These are phyloP conservation scores for Trametes sanguinea DNA, from an alignment of 768 basidiomycete genomes.

Conservation along the genomic window DNA sequence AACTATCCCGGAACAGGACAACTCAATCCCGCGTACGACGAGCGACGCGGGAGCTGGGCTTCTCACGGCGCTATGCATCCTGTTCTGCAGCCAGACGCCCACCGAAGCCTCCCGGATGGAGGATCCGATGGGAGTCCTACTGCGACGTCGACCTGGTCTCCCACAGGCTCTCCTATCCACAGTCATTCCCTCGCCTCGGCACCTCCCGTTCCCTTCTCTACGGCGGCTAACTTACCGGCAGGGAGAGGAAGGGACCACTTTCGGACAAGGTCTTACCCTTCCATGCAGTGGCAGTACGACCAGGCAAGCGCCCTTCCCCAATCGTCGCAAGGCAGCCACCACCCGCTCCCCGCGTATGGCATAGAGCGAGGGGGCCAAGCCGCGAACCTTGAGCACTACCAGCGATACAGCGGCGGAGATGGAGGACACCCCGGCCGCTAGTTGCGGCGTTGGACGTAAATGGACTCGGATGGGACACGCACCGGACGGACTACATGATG, in stretches of 20 bases:
- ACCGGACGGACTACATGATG: slow-evolving; percentile 13
- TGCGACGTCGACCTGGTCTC: slow-evolving; percentile 23
- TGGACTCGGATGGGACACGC: slow-evolving; percentile 19
- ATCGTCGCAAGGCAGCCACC: slow-evolving; percentile 14
- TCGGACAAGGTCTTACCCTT: slow-evolving; percentile 28
- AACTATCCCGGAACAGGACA: slow-evolving; percentile 7
- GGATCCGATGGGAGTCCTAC: slow-evolving; percentile 16
- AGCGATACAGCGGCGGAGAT: slow-evolving; percentile 21
- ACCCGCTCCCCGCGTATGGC: slow-evolving; percentile 11
- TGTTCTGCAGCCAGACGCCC: slow-evolving; percentile 15
- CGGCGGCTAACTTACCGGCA: slow-evolving; percentile 25
- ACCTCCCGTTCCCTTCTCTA: slow-evolving; percentile 24
- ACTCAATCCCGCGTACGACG: slow-evolving; percentile 19
- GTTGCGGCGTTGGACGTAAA: slow-evolving; percentile 17
- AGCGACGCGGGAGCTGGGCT: slow-evolving; percentile 21
- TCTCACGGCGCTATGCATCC: slow-evolving; percentile 15
- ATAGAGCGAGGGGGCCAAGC: slow-evolving; percentile 13
- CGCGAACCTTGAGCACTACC: slow-evolving; percentile 13
- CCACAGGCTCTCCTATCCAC: slow-evolving; percentile 18
- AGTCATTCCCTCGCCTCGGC: slow-evolving; percentile 27
- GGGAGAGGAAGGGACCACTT: slow-evolving; percentile 27
- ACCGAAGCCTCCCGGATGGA: slow-evolving; percentile 18
- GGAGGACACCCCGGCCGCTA: slow-evolving; percentile 20
- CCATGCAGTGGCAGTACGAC: slow-evolving; percentile 27
- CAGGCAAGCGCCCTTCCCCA: slow-evolving; percentile 21